These are phyloP conservation scores for Rubia tinctorum DNA, from an alignment of 305 asterid genomes.

Conservation along the genomic window DNA sequence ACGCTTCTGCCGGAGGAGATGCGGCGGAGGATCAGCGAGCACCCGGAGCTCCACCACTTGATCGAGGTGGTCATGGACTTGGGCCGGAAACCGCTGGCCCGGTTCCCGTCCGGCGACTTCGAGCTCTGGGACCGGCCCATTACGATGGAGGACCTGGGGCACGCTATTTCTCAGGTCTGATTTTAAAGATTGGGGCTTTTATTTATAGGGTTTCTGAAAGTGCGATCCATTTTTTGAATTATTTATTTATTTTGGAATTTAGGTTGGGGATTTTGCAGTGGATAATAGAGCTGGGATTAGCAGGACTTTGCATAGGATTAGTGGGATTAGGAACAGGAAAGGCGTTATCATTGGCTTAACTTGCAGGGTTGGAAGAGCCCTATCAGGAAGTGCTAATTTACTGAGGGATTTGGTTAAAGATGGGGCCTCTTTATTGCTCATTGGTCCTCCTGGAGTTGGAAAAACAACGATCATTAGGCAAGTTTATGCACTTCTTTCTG, in stretches of 20 bases:
- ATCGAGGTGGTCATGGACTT: slow-evolving; percentile 96
- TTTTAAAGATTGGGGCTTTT: background rate
- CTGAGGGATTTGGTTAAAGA: slow-evolving; percentile 76
- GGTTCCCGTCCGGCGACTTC: slow-evolving; percentile 86
- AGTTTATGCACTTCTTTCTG: background rate
- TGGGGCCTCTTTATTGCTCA: slow-evolving; percentile 80
- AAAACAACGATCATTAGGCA: slow-evolving; percentile 94
- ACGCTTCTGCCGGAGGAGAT: slow-evolving; percentile 77
- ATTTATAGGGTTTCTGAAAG: background rate
- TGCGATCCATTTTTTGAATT: background rate
- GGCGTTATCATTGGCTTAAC: slow-evolving; percentile 80
- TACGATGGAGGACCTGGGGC: slow-evolving; percentile 58
- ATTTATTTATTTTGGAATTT: slow-evolving; percentile 7
- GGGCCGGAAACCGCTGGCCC: slow-evolving; percentile 89
- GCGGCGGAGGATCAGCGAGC: slow-evolving; percentile 67
- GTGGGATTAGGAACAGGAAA: slow-evolving; percentile 83
- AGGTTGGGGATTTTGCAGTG: slow-evolving; percentile 91
- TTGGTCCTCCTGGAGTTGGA: slow-evolving; percentile 98
- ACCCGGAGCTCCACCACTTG: slow-evolving; percentile 61
- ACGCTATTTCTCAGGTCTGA: slow-evolving; percentile 61
- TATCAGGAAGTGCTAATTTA: slow-evolving; percentile 80
- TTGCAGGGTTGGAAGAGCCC: slow-evolving; percentile 89
- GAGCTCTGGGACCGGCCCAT: slow-evolving; percentile 64
- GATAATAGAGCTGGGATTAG: slow-evolving; percentile 96
- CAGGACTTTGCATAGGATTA: slow-evolving; percentile 87